Evolutionary conservation across 176 grass and related monocot species (phyloP), one percentile per base, ranked within the genome.

Genomic region (Pontederia crassipes): DNA sequence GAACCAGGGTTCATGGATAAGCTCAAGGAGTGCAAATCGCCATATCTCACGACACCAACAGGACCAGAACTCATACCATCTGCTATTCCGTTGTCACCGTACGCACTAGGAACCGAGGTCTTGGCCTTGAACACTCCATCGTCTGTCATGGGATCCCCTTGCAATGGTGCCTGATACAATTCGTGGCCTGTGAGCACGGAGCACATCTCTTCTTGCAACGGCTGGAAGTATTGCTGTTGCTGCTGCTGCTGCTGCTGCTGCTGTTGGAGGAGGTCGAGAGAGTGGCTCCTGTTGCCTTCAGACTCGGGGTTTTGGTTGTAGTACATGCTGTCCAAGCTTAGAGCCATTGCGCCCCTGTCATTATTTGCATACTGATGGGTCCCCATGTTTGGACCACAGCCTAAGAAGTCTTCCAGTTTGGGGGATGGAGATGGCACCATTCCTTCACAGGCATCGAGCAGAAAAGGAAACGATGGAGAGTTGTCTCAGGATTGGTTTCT

Each of bases 351-450:
- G 73, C 67, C 77, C 52, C 77, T 80, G 11, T 80, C 77, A 62
- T 54, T 76, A 72, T 47, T 74, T 17, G 67, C 61, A 66, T 69
- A 58, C 17, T 76, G 69, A 20, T 82, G 79, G 52, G 57, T 52
- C 69, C 69, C 69, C 57, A 72, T 61, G 48, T 71, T 82, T 51
- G 87, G 81, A 2, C 81, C 70, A 32, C 66, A 74, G 24, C 92
- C 92, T 57, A 97, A 78, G 79, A 88, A 91, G 55, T 97, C 87
- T 76, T 91, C 87, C 53, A 97, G 77, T 76, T 91, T 91, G 7
- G 92, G 87, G 60, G 87, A 79, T 53, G 76, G 49, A 28, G 87
- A 83, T 63, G 75, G 75, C 78, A 73, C 84, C 76, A 82, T 83
- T 52, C 70, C 84, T 96, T 75, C n/a, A 59, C 46, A 67, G 13